Evolutionary conservation across 2,329 filamentous ascomycete species (phyloP).

Genomic region (Davidsoniella eucalypti): DNA sequence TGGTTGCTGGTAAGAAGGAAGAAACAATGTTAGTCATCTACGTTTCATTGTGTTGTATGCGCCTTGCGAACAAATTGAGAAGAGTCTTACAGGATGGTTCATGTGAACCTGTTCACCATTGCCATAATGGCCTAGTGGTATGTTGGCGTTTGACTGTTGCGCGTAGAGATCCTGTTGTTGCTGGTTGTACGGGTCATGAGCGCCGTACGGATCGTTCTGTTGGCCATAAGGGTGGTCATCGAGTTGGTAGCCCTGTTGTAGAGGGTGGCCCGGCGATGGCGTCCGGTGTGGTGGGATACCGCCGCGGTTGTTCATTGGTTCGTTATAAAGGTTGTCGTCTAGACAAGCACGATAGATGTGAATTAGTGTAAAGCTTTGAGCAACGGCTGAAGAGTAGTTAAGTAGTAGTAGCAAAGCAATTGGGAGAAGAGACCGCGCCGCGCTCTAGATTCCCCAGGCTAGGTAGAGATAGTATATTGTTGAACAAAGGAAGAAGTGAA

Average conservation of each 20-base stretch:
- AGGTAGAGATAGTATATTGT: neutral
- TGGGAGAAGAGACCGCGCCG: neutral
- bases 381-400: neutral
- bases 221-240: slow-evolving; percentile 58
- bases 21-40: neutral
- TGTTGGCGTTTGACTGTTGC: neutral
- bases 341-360: slow-evolving; percentile 4
- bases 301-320: slow-evolving; percentile 37
- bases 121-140: slow-evolving; percentile 13
- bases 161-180: slow-evolving; percentile 34
- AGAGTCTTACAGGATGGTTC: slow-evolving; percentile 60
- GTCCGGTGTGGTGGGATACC: slow-evolving; percentile 35
- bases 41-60: no score
- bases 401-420: neutral
- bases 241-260: slow-evolving; percentile 62
- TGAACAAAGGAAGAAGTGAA: neutral
- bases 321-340: slow-evolving; percentile 46
- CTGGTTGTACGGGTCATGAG: slow-evolving; percentile 16
- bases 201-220: slow-evolving; percentile 14
- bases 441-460: neutral
- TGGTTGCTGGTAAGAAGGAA: slow-evolving; percentile 27
- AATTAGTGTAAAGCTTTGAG: neutral
- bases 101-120: slow-evolving; percentile 63
- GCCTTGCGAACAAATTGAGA: neutral
- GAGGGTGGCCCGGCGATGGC: slow-evolving; percentile 61